Evolutionary conservation across 495 filamentous ascomycete genomes (phyloP), one percentile per base, ranked within the genome.

Genomic region (Penicillium macrosclerotiorum): DNA sequence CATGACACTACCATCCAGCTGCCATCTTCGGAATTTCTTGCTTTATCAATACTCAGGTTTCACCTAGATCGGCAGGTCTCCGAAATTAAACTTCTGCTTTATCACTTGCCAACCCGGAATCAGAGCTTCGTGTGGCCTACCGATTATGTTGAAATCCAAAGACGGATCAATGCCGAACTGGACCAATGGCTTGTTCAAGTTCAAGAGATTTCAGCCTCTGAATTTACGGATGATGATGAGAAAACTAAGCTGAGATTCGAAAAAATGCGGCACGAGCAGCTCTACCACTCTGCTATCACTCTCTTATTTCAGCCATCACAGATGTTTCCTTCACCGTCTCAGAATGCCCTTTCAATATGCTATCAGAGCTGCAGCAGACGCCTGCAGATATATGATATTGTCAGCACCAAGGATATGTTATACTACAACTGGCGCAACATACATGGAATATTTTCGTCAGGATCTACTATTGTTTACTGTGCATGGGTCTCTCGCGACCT

Each of bases 341-440:
- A 50, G 13, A 16, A 37, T 12, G 53, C 57, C 1, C 49, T 61
- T 9, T 16, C 17, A 8, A 24, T 50, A 3, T 61, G 57, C 23
- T 57, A 57, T 25, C 47, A 47, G 8, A 55, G 50, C 32, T 54
- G 43, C n/a, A 45, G 57, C 23, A 38, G 36, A 16, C 38, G 53
- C 1, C 23, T 61, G 18, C 50, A 47, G 25, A 57, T 61, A 4
- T 61, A 57, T 42, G 51, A 55, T 26, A 29, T 45, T 2, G 22
- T 61, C 18, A 49, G 41, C 19, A 46, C 25, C 6, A 23, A 39
- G 18, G 53, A 61, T 1, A 42, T 40, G 23, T 41, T 61, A 1
- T 52, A 52, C 22, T 57, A 52, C 17, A 61, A 46, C 18, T 61
- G 57, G 57, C 53, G 57, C 26, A 54, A 61, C 36, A 54, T 61